Conservation (phyloP, 2,329 filamentous ascomycete genomes). For the Calonectria crousiana region DNA sequence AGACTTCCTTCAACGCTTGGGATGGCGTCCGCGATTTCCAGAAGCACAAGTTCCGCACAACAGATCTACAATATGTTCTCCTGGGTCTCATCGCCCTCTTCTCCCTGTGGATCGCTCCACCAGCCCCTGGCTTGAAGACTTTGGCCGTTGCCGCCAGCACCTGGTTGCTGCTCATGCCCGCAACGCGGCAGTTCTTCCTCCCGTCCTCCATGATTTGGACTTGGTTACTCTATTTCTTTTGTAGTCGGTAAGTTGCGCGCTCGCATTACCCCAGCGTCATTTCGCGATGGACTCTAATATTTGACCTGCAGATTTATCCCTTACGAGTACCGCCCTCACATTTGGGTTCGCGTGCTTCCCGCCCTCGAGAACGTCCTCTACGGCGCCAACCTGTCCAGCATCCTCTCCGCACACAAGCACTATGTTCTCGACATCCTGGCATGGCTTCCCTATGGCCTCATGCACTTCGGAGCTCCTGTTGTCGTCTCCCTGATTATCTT, state of each 20-base stretch:
- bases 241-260: slow-evolving; percentile 78
- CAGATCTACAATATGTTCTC: slow-evolving; percentile 88
- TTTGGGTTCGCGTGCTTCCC: slow-evolving; percentile 95
- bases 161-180: slow-evolving; percentile 80
- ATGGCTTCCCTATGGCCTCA: slow-evolving; percentile 93
- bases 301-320: slow-evolving; percentile 81
- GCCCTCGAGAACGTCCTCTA: slow-evolving; percentile 97
- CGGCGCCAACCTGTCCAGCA: slow-evolving; percentile 95
- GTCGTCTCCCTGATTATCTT: slow-evolving; percentile 85
- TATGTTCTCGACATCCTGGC: slow-evolving; percentile 87
- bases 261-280: slow-evolving; percentile 6
- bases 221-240: slow-evolving; percentile 93
- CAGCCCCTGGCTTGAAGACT: slow-evolving; percentile 84
- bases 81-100: slow-evolving; percentile 82
- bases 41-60: slow-evolving; percentile 82
- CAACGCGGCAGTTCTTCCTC: slow-evolving; percentile 91
- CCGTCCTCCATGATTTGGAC: slow-evolving; percentile 87
- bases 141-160: slow-evolving; percentile 75
- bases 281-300: background rate
- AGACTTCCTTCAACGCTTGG: slow-evolving; percentile 84
- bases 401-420: slow-evolving; percentile 90
- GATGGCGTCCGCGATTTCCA: slow-evolving; percentile 83
- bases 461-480: slow-evolving; percentile 89
- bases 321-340: slow-evolving; percentile 87
- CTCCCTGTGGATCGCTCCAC: slow-evolving; percentile 84